Evolutionary conservation across 345 rosid genomes (phyloP), one percentile per base, ranked within the genome.

Genomic region (Luvunga scandens): DNA sequence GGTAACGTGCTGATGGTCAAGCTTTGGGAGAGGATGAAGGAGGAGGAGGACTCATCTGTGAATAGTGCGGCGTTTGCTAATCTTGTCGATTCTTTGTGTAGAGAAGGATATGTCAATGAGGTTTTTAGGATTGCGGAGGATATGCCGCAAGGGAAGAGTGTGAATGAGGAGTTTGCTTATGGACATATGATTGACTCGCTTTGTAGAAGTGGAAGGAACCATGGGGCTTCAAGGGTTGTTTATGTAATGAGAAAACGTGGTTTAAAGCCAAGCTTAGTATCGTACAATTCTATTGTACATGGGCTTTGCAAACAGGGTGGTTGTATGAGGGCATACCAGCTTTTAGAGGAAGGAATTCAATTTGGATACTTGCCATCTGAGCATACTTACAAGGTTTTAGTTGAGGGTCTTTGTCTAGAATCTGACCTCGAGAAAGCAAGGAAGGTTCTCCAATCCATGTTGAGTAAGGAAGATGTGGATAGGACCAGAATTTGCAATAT

Each of bases 191-290:
- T 94, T 72, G 87, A 93, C 88, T 85, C 94, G 0, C 91, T 94
- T 72, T 91, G 97, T 76, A 78, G 85, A 50, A 73, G 73, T 59
- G 87, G 89, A 73, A 88, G 87, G 77, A 78, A 85, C 85, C 97
- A 90, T 75, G 98, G 92, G 28, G 97, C 97, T 83, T 89, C 97
- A 5, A 88, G 97, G 88, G 74, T 94, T 72, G 90, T 91, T 75
- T 88, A 90, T 78, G 87, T 91, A 69, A 91, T 93, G 97, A 87
- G 88, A 77, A 88, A 87, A 79, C 85, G 76, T 83, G 91, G 93
- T 50, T 83, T 89, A 24, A 59, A 50, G 9, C 97, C 93, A 0
- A 88, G 93, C 57, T 66, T 75, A 24, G 83, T 87, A 5, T 93
- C 97, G 5, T 94, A 93, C 77, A 90, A 94, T 85, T 84, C 89